Conservation (phyloP, 768 basidiomycete species). For the Psilocybe sp. region DNA sequence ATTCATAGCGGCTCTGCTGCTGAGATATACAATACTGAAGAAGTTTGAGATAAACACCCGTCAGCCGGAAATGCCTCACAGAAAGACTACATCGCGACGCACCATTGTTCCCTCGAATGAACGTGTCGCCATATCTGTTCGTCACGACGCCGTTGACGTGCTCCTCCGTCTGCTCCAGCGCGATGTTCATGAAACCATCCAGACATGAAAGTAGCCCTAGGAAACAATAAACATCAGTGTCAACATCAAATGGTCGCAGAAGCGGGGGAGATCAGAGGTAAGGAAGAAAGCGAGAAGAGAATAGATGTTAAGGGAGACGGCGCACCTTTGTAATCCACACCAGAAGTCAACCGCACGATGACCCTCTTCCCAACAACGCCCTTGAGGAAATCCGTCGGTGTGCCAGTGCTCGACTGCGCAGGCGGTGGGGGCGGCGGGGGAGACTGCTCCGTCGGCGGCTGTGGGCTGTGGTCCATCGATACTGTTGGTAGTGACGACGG, state of each 20-base stretch:
- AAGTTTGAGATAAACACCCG: not conserved
- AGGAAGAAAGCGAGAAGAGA: no score
- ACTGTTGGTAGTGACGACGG: no score
- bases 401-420: constrained; percentile 59
- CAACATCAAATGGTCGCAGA: no score
- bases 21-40: constrained; percentile 74
- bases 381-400: constrained; percentile 91
- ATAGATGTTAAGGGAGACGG: constrained; percentile 4
- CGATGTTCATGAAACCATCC: constrained; percentile 99
- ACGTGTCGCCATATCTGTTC: constrained; percentile 92
- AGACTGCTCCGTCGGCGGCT: no score
- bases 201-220: constrained; percentile 90
- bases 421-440: constrained; percentile 37
- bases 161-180: constrained; percentile 95
- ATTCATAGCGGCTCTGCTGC: constrained; percentile 58
- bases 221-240: not conserved
- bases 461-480: no score
- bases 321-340: constrained; percentile 90
- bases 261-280: no score
- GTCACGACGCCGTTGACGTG: constrained; percentile 85
- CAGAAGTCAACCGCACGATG: constrained; percentile 86
- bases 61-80: not conserved
- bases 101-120: constrained; percentile 95
- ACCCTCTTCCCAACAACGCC: constrained; percentile 96
- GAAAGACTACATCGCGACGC: constrained; percentile 7